A percentile compares a stretch with the other conserved stretches of the same genome.
Evolutionary conservation across 1,139 yeast species (phyloP).

Genomic region (Nakaseomyces delphensis): DNA sequence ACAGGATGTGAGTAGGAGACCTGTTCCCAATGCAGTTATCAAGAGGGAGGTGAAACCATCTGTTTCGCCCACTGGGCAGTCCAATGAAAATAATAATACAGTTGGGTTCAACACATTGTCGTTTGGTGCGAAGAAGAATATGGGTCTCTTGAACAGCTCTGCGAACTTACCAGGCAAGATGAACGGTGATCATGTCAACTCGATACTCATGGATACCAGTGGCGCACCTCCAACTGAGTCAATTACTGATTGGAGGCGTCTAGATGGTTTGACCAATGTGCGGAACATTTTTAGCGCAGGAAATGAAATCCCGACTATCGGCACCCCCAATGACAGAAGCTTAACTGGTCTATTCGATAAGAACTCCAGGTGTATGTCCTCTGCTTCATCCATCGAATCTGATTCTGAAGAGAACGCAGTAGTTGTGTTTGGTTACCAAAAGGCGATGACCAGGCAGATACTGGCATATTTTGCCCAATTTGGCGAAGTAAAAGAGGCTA

Average conservation of each 20-base stretch:
- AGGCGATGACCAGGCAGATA: slow-evolving; percentile 53
- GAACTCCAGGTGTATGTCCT: not conserved
- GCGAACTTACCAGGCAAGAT: slow-evolving; percentile 21
- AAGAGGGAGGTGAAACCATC: slow-evolving; percentile 7
- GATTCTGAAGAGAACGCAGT: slow-evolving; percentile 42
- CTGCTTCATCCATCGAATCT: slow-evolving; percentile 1
- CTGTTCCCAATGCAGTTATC: slow-evolving; percentile 5
- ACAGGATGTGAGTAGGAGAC: slow-evolving; percentile 8
- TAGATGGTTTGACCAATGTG: slow-evolving; percentile 3
- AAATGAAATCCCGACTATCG: not conserved
- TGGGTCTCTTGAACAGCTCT: not conserved
- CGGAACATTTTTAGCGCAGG: not conserved
- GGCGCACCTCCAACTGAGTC: slow-evolving; percentile 7
- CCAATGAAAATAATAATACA: slow-evolving; percentile 8
- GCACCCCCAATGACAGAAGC: not conserved
- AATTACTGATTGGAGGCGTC: slow-evolving; percentile 7
- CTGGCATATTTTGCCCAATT: slow-evolving; percentile 66
- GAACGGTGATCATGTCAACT: slow-evolving; percentile 24
- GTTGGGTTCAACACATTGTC: slow-evolving; percentile 31
- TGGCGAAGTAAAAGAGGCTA: slow-evolving; percentile 70
- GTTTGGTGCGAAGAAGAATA: slow-evolving; percentile 33
- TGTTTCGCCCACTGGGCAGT: not conserved
- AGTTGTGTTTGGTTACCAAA: slow-evolving; percentile 79
- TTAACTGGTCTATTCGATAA: not conserved
- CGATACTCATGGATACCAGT: slow-evolving; percentile 21